phyloP scores from a whole-genome alignment of 352 stramenopile genomes.

The Globisporangium cylindrosporum region DNA sequence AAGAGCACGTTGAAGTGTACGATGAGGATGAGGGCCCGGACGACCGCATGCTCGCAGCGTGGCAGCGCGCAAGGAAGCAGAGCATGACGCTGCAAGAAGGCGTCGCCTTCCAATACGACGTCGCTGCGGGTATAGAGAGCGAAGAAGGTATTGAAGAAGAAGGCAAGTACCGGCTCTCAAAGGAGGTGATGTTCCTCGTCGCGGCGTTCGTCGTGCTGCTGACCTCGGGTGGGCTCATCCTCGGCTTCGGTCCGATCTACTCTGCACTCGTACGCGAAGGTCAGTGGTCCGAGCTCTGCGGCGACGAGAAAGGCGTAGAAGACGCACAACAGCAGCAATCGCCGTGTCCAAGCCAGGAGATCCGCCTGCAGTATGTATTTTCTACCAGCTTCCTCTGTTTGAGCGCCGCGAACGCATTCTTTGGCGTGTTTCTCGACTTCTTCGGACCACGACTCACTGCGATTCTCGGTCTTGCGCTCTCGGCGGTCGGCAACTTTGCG shows the following conservation, averaged over 20 bases:
- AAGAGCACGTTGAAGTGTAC: slow-evolving; percentile 1
- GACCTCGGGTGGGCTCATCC: slow-evolving; percentile 66
- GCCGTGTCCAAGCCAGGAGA: slow-evolving; percentile 59
- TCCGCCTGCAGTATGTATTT: slow-evolving; percentile 76
- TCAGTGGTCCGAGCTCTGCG: slow-evolving; percentile 69
- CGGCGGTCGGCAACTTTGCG: slow-evolving; percentile 52
- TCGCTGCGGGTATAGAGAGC: not conserved
- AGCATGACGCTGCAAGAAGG: slow-evolving; percentile 6
- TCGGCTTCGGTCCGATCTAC: slow-evolving; percentile 79
- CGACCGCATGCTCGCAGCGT: slow-evolving; percentile 1
- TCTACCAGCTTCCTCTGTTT: slow-evolving; percentile 77
- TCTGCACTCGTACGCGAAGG: slow-evolving; percentile 58
- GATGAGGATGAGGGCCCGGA: not conserved
- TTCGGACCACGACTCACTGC: slow-evolving; percentile 58
- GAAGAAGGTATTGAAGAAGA: not conserved
- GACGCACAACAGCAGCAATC: not conserved
- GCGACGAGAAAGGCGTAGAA: not conserved
- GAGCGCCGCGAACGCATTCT: slow-evolving; percentile 76
- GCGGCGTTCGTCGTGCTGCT: slow-evolving; percentile 57
- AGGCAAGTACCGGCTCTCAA: slow-evolving; percentile 35
- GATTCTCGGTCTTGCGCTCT: slow-evolving; percentile 47
- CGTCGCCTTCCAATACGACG: not conserved
- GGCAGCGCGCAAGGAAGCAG: slow-evolving; percentile 2
- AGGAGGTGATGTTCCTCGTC: slow-evolving; percentile 63
- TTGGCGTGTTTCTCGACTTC: slow-evolving; percentile 71